Percentiles rank a stretch among this genome's conserved stretches.
phyloP scores from a whole-genome alignment of 768 basidiomycete genomes.

The Dacryopinax spathularia region DNA sequence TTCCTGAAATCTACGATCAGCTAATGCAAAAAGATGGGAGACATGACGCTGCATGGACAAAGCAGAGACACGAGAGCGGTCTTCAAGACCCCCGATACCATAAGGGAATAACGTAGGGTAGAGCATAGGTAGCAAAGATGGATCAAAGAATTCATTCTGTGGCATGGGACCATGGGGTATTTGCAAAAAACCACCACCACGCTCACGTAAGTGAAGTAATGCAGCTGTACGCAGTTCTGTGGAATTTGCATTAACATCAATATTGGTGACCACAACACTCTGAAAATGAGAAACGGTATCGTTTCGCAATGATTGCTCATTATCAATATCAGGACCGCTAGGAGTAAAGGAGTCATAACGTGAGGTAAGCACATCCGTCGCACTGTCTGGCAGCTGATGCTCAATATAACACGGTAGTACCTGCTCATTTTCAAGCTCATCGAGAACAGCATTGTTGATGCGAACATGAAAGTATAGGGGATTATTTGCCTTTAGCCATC shows the following conservation, averaged over 20 bases:
- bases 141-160: conserved; percentile 28
- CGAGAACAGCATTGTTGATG: conserved; percentile 18
- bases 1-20: conserved; percentile 25
- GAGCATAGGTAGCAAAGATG: conserved; percentile 27
- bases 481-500: background rate
- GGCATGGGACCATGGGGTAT: conserved; percentile 24
- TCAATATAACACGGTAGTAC: conserved; percentile 23
- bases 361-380: conserved; percentile 10
- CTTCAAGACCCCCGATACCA: conserved; percentile 32
- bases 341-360: conserved; percentile 11
- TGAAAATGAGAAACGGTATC: conserved; percentile 11
- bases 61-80: conserved; percentile 11
- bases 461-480: conserved; percentile 12
- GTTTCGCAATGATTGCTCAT: background rate
- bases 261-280: conserved; percentile 24
- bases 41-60: conserved; percentile 26
- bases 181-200: conserved; percentile 20
- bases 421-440: conserved; percentile 12
- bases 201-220: conserved; percentile 22
- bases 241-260: conserved; percentile 18
- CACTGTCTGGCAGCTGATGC: conserved; percentile 14
- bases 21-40: conserved; percentile 22
- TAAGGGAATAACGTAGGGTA: conserved; percentile 34
- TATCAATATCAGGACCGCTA: too few species aligned
- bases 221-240: conserved; percentile 25